These are phyloP conservation scores for Colletotrichum spaethianum DNA, from an alignment of 2,329 filamentous ascomycete species.

Conservation along the genomic window DNA sequence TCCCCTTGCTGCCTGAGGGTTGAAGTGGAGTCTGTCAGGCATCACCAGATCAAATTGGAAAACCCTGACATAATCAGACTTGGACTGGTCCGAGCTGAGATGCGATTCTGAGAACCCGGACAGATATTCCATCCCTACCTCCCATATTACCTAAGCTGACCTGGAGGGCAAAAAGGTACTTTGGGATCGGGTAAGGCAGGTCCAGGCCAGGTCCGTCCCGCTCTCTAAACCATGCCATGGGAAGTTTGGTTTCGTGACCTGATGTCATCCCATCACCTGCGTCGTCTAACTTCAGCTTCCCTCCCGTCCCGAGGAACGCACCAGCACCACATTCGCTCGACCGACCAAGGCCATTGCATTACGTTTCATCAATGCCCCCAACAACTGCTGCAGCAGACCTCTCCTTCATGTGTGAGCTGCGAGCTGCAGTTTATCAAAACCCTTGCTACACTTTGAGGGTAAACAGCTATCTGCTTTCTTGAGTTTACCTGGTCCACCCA, in stretches of 20 bases:
- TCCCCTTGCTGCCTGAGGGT: not conserved
- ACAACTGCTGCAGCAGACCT: not conserved
- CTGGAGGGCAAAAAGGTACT: not conserved
- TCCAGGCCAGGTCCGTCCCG: constrained; percentile 12
- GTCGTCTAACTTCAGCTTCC: not conserved
- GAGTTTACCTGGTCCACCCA: no score
- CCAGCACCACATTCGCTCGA: not conserved
- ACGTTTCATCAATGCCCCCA: not conserved
- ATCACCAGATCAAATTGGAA: not conserved
- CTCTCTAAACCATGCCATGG: constrained; percentile 4
- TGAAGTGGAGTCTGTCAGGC: not conserved
- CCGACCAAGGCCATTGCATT: not conserved
- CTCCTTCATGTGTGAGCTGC: not conserved
- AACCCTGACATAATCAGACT: not conserved
- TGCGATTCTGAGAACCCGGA: constrained; percentile 37
- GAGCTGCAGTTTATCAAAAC: no score
- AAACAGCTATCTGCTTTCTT: not conserved
- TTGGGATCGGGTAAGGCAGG: not conserved
- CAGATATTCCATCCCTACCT: constrained; percentile 25
- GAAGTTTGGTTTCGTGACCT: constrained; percentile 1
- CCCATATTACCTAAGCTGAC: constrained; percentile 9
- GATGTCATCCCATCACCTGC: constrained; percentile 28
- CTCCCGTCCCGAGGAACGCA: not conserved
- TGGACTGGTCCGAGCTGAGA: constrained; percentile 8
- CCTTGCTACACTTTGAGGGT: not conserved